These are phyloP conservation scores for Podila minutissima DNA, from an alignment of 192 early-diverging fungal species.

Conservation along the genomic window DNA sequence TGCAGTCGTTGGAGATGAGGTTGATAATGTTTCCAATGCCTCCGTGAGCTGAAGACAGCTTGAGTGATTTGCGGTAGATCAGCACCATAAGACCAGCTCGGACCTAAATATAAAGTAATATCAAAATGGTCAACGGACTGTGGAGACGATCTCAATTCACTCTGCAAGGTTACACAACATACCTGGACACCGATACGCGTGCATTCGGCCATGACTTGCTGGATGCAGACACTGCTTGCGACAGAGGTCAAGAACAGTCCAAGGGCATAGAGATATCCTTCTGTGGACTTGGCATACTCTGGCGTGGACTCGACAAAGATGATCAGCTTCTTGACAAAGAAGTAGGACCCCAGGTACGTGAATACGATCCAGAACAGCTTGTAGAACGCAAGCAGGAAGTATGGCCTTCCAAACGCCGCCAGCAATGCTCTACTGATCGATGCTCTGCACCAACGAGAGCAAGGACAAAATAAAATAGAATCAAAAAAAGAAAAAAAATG, in stretches of 20 bases:
- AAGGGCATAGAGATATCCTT: conserved; percentile 65
- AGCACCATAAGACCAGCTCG: conserved; percentile 80
- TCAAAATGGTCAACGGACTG: neutral
- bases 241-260: conserved; percentile 63
- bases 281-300: neutral
- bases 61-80: conserved; percentile 77
- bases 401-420: conserved; percentile 64
- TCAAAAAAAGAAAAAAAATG: conserved; percentile 13
- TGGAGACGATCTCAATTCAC: conserved; percentile 9
- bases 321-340: conserved; percentile 61
- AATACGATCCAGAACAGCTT: conserved; percentile 71
- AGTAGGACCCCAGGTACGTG: conserved; percentile 68
- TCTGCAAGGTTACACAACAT: conserved; percentile 8
- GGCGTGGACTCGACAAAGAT: conserved; percentile 41
- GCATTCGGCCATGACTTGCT: conserved; percentile 55
- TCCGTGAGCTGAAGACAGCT: conserved; percentile 66
- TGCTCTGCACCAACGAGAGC: conserved; percentile 31
- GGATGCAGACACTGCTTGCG: conserved; percentile 49
- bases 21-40: conserved; percentile 77
- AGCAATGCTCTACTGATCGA: conserved; percentile 69
- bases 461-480: conserved; percentile 12
- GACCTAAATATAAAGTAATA: conserved; percentile 50
- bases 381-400: conserved; percentile 66
- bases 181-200: conserved; percentile 59
- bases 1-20: conserved; percentile 77